Evolutionary conservation across 441 rosid species (phyloP).

Genomic region (Rhodomyrtus psidioides): DNA sequence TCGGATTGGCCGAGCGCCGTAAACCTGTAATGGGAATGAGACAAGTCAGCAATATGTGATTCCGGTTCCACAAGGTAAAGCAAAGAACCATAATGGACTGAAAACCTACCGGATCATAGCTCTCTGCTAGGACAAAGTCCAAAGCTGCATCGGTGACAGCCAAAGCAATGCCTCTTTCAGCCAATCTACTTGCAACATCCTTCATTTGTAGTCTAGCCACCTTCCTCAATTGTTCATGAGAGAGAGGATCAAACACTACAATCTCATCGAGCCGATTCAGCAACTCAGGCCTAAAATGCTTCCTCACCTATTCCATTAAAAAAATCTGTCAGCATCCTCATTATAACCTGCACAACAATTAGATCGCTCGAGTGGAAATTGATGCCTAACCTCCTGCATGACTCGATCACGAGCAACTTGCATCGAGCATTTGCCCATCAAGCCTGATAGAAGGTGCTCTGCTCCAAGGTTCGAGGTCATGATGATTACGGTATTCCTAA

Average conservation of each 20-base stretch:
- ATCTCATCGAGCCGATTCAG: slow-evolving; percentile 82
- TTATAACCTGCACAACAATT: background rate
- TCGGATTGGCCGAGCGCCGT: slow-evolving; percentile 84
- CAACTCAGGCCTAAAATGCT: slow-evolving; percentile 78
- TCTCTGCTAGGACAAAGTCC: slow-evolving; percentile 56
- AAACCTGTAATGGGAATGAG: slow-evolving; percentile 29
- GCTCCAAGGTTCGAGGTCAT: slow-evolving; percentile 94
- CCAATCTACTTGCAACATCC: slow-evolving; percentile 70
- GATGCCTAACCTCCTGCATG: slow-evolving; percentile 54
- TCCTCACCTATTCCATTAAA: slow-evolving; percentile 38
- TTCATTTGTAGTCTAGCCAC: slow-evolving; percentile 82
- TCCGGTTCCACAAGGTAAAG: too few relatives aligned
- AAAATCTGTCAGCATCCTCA: background rate
- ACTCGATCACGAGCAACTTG: slow-evolving; percentile 75
- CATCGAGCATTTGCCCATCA: slow-evolving; percentile 64
- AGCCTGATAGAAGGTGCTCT: slow-evolving; percentile 64
- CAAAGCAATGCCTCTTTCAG: slow-evolving; percentile 73
- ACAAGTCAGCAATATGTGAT: background rate
- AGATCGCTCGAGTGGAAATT: background rate
- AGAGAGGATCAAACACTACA: slow-evolving; percentile 79
- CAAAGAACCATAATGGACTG: background rate
- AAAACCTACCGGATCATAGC: slow-evolving; percentile 73
- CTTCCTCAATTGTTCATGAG: slow-evolving; percentile 76
- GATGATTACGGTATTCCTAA: slow-evolving; percentile 69
- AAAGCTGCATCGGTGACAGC: slow-evolving; percentile 81